Percentiles rank a stretch among this genome's conserved stretches.
phyloP scores from a whole-genome alignment of 140 eudicot species.

The Senecio squalidus region DNA sequence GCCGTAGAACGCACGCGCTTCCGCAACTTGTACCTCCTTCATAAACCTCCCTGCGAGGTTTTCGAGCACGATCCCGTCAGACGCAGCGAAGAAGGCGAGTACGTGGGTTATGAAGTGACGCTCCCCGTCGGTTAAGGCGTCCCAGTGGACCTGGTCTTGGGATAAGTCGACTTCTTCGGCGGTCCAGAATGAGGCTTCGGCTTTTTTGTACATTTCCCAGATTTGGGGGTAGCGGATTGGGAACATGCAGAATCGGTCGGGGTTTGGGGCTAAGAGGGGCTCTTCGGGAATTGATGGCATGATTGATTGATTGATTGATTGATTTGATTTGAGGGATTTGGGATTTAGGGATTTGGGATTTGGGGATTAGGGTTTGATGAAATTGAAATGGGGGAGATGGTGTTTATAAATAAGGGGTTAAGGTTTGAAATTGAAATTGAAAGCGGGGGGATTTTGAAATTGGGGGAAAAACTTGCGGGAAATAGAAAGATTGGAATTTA shows the following conservation, averaged over 20 bases:
- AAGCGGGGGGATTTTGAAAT: slow-evolving; percentile 27
- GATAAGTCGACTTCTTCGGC: slow-evolving; percentile 82
- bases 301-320: not conserved
- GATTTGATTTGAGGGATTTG: not conserved
- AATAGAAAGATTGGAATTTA: not conserved
- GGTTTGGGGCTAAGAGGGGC: slow-evolving; percentile 57
- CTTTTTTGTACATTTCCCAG: slow-evolving; percentile 67
- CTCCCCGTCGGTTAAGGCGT: slow-evolving; percentile 39
- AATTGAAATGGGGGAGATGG: not conserved
- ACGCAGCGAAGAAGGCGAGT: slow-evolving; percentile 78
- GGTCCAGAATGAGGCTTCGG: slow-evolving; percentile 71
- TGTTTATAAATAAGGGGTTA: slow-evolving; percentile 13
- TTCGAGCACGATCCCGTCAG: slow-evolving; percentile 65
- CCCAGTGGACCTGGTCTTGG: slow-evolving; percentile 58
- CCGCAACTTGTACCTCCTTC: slow-evolving; percentile 63
- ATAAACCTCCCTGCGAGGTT: slow-evolving; percentile 64
- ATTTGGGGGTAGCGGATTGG: slow-evolving; percentile 70
- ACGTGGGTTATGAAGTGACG: slow-evolving; percentile 54
- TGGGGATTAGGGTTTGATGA: slow-evolving; percentile 6
- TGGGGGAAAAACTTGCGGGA: slow-evolving; percentile 42
- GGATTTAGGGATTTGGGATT: not conserved
- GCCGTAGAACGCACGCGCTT: slow-evolving; percentile 73
- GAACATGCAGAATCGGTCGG: slow-evolving; percentile 71
- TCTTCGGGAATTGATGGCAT: slow-evolving; percentile 50
- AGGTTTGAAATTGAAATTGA: slow-evolving; percentile 3